phyloP scores from a whole-genome alignment of 1,284 basidiomycete genomes.

The Pisolithus thermaeus region DNA sequence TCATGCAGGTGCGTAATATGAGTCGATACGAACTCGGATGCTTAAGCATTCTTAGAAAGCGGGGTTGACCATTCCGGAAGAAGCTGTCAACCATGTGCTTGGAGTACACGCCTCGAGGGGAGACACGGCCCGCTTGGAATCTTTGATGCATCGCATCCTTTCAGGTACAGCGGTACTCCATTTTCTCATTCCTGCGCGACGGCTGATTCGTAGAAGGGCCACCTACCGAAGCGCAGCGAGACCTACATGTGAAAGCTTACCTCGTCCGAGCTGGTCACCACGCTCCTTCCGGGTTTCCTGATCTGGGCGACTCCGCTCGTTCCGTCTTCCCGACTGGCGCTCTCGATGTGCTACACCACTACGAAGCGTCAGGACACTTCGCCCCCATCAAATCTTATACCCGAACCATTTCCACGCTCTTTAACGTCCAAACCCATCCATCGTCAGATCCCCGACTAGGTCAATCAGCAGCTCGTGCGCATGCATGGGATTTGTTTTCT shows the following conservation, averaged over 20 bases:
- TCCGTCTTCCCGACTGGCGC: constrained; percentile 48
- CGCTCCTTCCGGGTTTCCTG: constrained; percentile 6
- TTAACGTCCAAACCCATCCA: constrained; percentile 40
- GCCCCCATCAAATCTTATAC: constrained; percentile 66
- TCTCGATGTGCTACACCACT: constrained; percentile 56
- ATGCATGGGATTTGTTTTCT: constrained; percentile 90
- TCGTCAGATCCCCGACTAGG: constrained; percentile 23
- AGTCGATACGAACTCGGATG: neutral
- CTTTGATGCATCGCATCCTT: constrained; percentile 38
- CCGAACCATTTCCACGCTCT: constrained; percentile 54
- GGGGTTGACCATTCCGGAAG: constrained; percentile 33
- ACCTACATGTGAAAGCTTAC: constrained; percentile 63
- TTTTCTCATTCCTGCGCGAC: neutral
- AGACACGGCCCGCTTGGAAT: constrained; percentile 41
- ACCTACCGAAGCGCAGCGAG: constrained; percentile 53
- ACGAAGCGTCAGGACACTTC: constrained; percentile 51
- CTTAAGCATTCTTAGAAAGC: constrained; percentile 28
- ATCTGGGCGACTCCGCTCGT: constrained; percentile 22
- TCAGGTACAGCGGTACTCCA: constrained; percentile 29
- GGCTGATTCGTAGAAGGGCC: constrained; percentile 24
- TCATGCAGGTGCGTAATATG: constrained; percentile 47
- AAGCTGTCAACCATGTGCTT: constrained; percentile 42
- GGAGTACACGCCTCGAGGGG: constrained; percentile 44
- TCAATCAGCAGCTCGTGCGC: constrained; percentile 43
- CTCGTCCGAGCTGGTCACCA: constrained; percentile 26